Conservation (phyloP, 2,329 filamentous ascomycete genomes). For the Coleophoma crateriformis region DNA sequence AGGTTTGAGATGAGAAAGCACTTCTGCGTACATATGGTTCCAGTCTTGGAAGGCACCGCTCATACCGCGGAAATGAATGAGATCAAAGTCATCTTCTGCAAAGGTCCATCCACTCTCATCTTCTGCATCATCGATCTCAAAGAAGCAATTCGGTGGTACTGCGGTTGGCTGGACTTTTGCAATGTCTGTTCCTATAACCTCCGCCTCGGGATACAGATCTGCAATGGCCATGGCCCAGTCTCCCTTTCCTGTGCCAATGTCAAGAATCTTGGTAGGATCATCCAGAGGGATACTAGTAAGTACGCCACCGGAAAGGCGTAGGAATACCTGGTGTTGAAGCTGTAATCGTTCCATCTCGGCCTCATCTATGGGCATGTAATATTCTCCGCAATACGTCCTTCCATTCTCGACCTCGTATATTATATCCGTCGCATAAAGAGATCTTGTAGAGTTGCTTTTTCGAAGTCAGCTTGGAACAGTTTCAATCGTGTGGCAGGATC, state of each 20-base stretch:
- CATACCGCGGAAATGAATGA: slow-evolving; percentile 54
- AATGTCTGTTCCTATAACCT: slow-evolving; percentile 55
- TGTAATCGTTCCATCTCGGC: slow-evolving; percentile 23
- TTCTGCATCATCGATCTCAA: slow-evolving; percentile 56
- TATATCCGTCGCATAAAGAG: slow-evolving; percentile 23
- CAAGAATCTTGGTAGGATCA: slow-evolving; percentile 35
- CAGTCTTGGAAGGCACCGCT: slow-evolving; percentile 53
- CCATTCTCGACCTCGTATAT: slow-evolving; percentile 40
- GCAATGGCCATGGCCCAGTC: slow-evolving; percentile 60
- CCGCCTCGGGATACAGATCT: slow-evolving; percentile 36
- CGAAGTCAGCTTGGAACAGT: background rate
- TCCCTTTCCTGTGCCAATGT: slow-evolving; percentile 52
- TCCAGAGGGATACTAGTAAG: slow-evolving; percentile 25
- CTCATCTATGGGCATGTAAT: slow-evolving; percentile 28
- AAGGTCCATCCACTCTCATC: slow-evolving; percentile 39
- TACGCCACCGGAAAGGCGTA: slow-evolving; percentile 18
- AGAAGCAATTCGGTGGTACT: slow-evolving; percentile 56
- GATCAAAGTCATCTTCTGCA: slow-evolving; percentile 50
- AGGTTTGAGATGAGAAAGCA: slow-evolving; percentile 30
- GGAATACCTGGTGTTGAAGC: slow-evolving; percentile 21
- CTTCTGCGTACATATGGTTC: slow-evolving; percentile 46
- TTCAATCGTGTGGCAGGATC: background rate
- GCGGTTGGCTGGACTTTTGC: slow-evolving; percentile 53
- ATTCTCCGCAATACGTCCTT: slow-evolving; percentile 42
- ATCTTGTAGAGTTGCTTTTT: slow-evolving; percentile 23